Conservation (phyloP, 2,329 filamentous ascomycete genomes). For the Diaporthe eres region DNA sequence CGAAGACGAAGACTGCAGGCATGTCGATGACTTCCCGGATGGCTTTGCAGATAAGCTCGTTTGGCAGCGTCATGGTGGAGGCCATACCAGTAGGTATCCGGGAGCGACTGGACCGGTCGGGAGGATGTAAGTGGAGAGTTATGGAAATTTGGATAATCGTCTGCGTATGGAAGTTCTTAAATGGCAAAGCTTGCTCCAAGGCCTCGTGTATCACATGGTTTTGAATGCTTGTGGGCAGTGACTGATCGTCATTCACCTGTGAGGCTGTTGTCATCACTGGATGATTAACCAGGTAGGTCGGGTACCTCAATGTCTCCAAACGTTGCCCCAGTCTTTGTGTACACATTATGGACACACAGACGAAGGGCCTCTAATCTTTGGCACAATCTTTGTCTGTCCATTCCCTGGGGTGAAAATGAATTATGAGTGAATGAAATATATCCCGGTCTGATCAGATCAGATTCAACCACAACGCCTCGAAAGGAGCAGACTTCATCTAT, state of each 20-base stretch:
- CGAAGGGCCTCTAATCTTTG: too few species aligned
- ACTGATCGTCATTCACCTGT: neutral
- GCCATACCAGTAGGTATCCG: neutral
- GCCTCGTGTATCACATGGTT: neutral
- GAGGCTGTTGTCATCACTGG: too few species aligned
- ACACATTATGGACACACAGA: too few species aligned
- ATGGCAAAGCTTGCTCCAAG: neutral
- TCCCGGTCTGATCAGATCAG: too few species aligned
- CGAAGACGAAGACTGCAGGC: slow-evolving; percentile 20
- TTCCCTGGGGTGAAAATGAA: too few species aligned
- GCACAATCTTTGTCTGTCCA: too few species aligned
- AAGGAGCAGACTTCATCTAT: too few species aligned
- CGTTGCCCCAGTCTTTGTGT: too few species aligned
- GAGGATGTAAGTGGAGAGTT: neutral
- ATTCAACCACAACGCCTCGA: too few species aligned
- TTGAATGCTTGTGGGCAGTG: neutral
- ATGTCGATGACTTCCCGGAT: neutral
- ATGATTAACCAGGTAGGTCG: too few species aligned
- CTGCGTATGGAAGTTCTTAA: neutral
- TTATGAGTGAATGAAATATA: too few species aligned
- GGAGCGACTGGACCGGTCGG: neutral
- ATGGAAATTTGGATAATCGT: neutral
- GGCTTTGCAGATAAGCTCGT: neutral
- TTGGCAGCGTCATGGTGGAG: neutral
- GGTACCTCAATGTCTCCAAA: too few species aligned